These are phyloP conservation scores for Alloteropsis semialata DNA, from an alignment of 176 grass and related monocot species.

Conservation along the genomic window DNA sequence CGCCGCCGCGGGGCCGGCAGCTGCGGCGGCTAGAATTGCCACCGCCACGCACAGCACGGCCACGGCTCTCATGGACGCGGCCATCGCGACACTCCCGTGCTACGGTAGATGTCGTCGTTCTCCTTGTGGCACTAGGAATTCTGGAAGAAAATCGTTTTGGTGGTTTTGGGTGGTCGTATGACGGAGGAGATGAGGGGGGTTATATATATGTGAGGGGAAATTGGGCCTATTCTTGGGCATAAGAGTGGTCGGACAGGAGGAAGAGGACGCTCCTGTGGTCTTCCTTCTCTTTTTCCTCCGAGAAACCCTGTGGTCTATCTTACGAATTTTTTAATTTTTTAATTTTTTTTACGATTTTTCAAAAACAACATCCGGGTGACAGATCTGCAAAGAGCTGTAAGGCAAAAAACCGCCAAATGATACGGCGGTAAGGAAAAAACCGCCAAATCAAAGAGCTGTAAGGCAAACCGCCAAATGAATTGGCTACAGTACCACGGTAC, in stretches of 20 bases:
- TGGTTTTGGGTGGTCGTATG: too few relatives aligned
- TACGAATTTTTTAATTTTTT: too few relatives aligned
- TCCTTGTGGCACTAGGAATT: neutral
- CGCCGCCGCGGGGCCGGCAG: neutral
- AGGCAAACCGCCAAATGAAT: too few relatives aligned
- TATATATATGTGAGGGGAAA: neutral
- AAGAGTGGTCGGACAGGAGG: neutral
- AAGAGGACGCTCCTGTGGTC: neutral
- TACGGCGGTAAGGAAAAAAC: too few relatives aligned
- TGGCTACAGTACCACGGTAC: too few relatives aligned
- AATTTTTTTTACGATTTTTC: too few relatives aligned
- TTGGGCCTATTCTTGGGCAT: constrained; percentile 12
- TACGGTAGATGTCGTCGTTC: too few relatives aligned
- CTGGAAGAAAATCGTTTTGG: neutral
- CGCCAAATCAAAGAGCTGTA: too few relatives aligned
- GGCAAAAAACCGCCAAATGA: too few relatives aligned
- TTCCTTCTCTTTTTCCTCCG: neutral
- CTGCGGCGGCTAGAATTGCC: neutral
- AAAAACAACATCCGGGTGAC: too few relatives aligned
- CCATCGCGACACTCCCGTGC: neutral
- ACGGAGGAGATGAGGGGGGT: neutral
- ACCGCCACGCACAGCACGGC: neutral
- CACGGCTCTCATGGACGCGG: neutral
- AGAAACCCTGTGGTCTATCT: too few relatives aligned
- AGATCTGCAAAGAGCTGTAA: too few relatives aligned